Conservation (phyloP, 305 asterid species). For the Lippia alba region DNA sequence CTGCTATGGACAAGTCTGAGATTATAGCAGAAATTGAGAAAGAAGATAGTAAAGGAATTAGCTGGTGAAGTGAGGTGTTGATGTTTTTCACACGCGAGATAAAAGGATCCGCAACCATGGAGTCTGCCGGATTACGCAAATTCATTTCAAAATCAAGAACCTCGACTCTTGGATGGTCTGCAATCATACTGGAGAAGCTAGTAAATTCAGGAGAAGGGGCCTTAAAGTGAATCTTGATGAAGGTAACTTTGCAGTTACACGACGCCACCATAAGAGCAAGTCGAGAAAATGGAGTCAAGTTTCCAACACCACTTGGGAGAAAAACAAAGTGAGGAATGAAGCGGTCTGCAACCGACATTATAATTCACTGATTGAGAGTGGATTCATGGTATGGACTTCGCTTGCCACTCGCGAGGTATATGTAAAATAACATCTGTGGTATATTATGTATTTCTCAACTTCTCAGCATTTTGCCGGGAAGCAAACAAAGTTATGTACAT, state of each 20-base stretch:
- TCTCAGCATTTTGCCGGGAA: constrained; percentile 13
- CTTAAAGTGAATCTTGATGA: constrained; percentile 38
- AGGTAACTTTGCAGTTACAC: constrained; percentile 33
- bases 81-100: constrained; percentile 33
- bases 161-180: constrained; percentile 37
- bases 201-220: constrained; percentile 3
- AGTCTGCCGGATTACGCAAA: constrained; percentile 14
- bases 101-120: constrained; percentile 38
- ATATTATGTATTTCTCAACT: not conserved
- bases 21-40: constrained; percentile 39
- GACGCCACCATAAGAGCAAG: constrained; percentile 46
- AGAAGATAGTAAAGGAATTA: constrained; percentile 36
- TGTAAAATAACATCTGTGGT: not conserved
- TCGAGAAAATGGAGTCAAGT: constrained; percentile 35
- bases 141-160: constrained; percentile 39
- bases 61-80: constrained; percentile 34
- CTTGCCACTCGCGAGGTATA: not conserved
- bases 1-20: constrained; percentile 43
- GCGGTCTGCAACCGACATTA: constrained; percentile 30
- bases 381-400: constrained; percentile 8
- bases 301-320: constrained; percentile 48
- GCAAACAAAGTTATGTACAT: not conserved
- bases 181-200: constrained; percentile 28
- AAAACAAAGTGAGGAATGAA: constrained; percentile 42
- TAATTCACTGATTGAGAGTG: not conserved